Evolutionary conservation across 176 grass and related monocot species (phyloP).

Genomic region (Oryza meridionalis): DNA sequence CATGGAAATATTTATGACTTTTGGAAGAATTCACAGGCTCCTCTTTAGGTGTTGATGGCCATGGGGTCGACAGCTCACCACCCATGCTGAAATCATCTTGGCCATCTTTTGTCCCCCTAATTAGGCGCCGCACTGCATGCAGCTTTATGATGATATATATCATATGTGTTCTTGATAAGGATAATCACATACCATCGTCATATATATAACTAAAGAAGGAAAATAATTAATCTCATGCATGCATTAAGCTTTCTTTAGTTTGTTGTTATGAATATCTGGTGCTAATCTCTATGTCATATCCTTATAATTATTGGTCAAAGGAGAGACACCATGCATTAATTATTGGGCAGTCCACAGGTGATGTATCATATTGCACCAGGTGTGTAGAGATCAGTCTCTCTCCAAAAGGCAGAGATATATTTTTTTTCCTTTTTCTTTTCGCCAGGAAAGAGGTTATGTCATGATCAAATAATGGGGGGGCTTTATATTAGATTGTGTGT

Average conservation of each 20-base stretch:
- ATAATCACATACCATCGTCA: constrained; percentile 1
- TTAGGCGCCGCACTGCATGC: constrained; percentile 33
- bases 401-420: not conserved
- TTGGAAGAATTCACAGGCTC: constrained; percentile 5
- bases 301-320: constrained; percentile 27
- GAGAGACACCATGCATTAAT: constrained; percentile 9
- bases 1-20: constrained; percentile 15
- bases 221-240: not conserved
- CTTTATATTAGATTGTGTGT: constrained; percentile 22
- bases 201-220: constrained; percentile 18
- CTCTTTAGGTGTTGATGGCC: not conserved
- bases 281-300: not conserved
- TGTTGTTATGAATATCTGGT: not conserved
- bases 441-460: constrained; percentile 26
- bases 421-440: constrained; percentile 2
- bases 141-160: not conserved
- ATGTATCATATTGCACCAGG: not conserved
- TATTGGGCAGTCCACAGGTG: not conserved
- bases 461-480: constrained; percentile 44
- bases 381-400: not conserved
- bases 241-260: not conserved
- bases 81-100: constrained; percentile 13
- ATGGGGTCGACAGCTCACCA: constrained; percentile 15
- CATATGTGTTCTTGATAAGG: constrained; percentile 32
- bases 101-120: constrained; percentile 1